Evolutionary conservation across 2,329 filamentous ascomycete species (phyloP), one percentile per base, ranked within the genome.

Genomic region (Cladosporium sp.): DNA sequence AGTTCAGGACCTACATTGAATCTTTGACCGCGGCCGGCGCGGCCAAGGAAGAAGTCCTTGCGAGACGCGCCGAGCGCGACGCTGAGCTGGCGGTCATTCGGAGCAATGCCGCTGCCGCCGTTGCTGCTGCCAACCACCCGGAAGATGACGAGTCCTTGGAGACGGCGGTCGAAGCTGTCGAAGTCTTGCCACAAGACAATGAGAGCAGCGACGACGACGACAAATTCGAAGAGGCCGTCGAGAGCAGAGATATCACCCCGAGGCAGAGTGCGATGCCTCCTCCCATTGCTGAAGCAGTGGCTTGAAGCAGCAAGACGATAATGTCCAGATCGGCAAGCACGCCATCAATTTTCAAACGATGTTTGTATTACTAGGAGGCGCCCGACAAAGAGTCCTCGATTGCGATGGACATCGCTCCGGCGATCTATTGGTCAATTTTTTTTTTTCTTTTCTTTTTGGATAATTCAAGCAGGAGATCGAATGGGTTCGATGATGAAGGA

Each of bases 1-100:
- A 97, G 70, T 97, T 96, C 72, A 79, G 86, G 54, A 97, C 91
- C 0, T 99, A 97, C 64, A 91, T 96, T 59, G 93, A 97, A 67
- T 85, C 83, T 29, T 73, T 99, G 44, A 78, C 83, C 52, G 80
- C 82, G 32, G 91, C 91, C 0, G 82, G 87, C 59, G 71, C 67
- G 27, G 78, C 83, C 49, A 90, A 87, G 65, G 78, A 80, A 40
- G 85, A 84, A 64, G 84, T 96, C 37, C 40, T 51, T 1, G 41
- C 48, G 13, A 36, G 45, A 24, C 30, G 45, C 22, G 45, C 45
- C 6, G 45, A 48, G 27, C 30, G 45, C 18, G 45, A 48, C 8
- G 45, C 45, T 18, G 45, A 48, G 19, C 13, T 48, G 45, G 45
- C 45, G 1, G 18, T 48, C 18, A 48, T 48, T 2, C 29, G 45